Evolutionary conservation across 116 monocot genomes (phyloP).

Genomic region (Zostera marina): DNA sequence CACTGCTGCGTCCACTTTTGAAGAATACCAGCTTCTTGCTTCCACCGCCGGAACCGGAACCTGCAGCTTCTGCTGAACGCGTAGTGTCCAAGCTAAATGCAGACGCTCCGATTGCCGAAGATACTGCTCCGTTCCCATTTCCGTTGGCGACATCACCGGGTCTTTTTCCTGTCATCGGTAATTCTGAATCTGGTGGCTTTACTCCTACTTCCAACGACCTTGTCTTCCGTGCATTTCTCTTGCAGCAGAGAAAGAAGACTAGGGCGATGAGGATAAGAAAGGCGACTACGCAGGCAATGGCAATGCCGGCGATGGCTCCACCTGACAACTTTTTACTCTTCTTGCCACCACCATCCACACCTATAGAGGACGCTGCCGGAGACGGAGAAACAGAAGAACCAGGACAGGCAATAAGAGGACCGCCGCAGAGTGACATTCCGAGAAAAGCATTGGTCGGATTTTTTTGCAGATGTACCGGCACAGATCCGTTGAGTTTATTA

Average conservation of each 20-base stretch:
- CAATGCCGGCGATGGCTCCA: slow-evolving; percentile 58
- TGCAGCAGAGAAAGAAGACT: slow-evolving; percentile 27
- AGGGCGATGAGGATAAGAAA: slow-evolving; percentile 23
- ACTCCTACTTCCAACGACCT: not conserved
- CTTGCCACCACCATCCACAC: not conserved
- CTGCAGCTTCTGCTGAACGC: not conserved
- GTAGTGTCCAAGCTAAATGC: not conserved
- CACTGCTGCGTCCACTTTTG: slow-evolving; percentile 10
- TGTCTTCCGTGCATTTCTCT: slow-evolving; percentile 3
- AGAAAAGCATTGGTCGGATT: slow-evolving; percentile 26
- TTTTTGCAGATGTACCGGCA: slow-evolving; percentile 24
- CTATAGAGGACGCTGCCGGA: not conserved
- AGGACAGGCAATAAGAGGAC: slow-evolving; percentile 34
- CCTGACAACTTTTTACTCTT: slow-evolving; percentile 36
- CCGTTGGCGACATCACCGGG: not conserved
- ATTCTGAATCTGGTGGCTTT: slow-evolving; percentile 9
- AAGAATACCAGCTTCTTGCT: slow-evolving; percentile 44
- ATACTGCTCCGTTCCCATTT: not conserved
- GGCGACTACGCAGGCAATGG: slow-evolving; percentile 27
- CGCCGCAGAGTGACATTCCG: slow-evolving; percentile 41
- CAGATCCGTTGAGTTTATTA: slow-evolving; percentile 44
- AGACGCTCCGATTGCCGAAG: not conserved
- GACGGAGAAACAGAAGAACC: slow-evolving; percentile 12
- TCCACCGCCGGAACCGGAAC: not conserved
- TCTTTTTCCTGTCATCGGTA: slow-evolving; percentile 1